Evolutionary conservation across 257 asterid genomes (phyloP).

Genomic region (Nicotiana noctiflora): DNA sequence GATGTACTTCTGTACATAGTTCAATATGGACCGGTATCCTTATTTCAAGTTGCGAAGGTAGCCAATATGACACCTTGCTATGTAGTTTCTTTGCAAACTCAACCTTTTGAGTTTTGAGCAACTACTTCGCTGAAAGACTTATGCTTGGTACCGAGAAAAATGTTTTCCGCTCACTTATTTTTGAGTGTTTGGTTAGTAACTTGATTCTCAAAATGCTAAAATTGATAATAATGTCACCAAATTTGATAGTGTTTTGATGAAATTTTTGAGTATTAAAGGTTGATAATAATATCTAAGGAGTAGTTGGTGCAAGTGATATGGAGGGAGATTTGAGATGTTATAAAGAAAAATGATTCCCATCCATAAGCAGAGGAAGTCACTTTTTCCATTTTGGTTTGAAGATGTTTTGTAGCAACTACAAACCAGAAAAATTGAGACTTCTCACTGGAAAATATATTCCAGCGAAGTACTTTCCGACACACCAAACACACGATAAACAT

Average conservation of each 20-base stretch:
- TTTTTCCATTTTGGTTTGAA: too few relatives aligned
- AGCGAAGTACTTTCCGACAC: too few relatives aligned
- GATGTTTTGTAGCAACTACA: too few relatives aligned
- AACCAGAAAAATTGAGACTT: too few relatives aligned
- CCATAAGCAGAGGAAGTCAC: too few relatives aligned
- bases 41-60: neutral
- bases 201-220: neutral
- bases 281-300: neutral
- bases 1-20: neutral
- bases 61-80: neutral
- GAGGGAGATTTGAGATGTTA: neutral
- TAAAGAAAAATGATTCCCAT: too few relatives aligned
- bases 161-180: neutral
- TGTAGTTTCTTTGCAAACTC: neutral
- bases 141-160: too few relatives aligned
- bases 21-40: neutral
- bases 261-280: too few relatives aligned
- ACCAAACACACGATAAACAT: too few relatives aligned
- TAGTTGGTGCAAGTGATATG: neutral
- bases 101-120: neutral
- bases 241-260: too few relatives aligned
- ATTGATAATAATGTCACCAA: neutral
- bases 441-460: too few relatives aligned
- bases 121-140: neutral
- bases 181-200: neutral